Evolutionary conservation across 1,284 basidiomycete species (phyloP), one percentile per base, ranked within the genome.

Genomic region (Pseudozyma tsukubaensis): DNA sequence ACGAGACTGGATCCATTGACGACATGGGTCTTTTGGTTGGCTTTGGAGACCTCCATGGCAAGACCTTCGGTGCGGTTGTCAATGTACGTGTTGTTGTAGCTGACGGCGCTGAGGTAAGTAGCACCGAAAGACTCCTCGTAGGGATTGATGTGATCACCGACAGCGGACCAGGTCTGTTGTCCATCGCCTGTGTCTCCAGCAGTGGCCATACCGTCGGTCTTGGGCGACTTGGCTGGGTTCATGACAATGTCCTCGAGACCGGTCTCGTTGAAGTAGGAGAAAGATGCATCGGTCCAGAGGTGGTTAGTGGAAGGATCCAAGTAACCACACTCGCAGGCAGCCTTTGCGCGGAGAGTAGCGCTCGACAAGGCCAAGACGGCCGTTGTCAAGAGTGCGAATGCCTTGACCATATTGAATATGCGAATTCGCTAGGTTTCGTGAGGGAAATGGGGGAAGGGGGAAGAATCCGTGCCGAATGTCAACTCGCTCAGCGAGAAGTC

Each of bases 181-280:
- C 68, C 76, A 16, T 57, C 50, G 36, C 76, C 73, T 0, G 69
- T 73, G 24, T 76, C 73, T 29, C 76, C 76, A 5, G 61, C 64
- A 2, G 45, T 50, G 14, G 18, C 14, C 7, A 12, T 13, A 12
- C 76, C 78, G n/a, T 71, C 49, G 39, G 61, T 35, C 18, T 62
- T 54, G 48, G 78, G 76, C 7, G 78, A 74, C 7, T 45, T 44
- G 34, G 49, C 59, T 3, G 75, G 74, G 49, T 73, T 50, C 40
- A 52, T 72, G 43, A 76, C 76, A n/a, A 78, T 56, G 36, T 80
- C 61, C 3, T 62, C 57, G 18, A 66, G 48, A 32, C 67, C 77
- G 6, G 74, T 63, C 50, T 81, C 79, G 76, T 81, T 81, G 58
- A 79, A 81, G 50, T 79, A 81, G 50, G 42, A 55, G 64, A 81